phyloP scores from a whole-genome alignment of 2,329 filamentous ascomycete genomes.

The Spiromastix sp. region DNA sequence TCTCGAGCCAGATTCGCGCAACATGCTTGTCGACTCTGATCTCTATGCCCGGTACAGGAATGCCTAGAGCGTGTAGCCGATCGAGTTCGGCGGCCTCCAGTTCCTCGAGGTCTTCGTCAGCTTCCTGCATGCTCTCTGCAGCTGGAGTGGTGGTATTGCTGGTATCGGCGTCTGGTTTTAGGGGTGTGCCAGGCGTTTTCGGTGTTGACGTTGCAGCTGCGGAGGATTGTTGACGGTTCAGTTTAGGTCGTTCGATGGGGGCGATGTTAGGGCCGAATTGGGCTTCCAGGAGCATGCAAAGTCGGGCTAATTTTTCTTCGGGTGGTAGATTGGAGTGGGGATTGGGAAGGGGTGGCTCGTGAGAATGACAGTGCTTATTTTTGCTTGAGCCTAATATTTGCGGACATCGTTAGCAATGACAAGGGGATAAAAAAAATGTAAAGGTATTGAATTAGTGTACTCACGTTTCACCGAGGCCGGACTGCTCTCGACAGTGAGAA shows the following conservation, averaged over 20 bases:
- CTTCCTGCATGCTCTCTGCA: constrained; percentile 20
- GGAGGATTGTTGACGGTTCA: constrained; percentile 15
- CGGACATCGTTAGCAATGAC: constrained; percentile 19
- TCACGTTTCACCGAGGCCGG: constrained; percentile 87
- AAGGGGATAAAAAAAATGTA: constrained; percentile 8
- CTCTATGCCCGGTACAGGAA: constrained; percentile 79
- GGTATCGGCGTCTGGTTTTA: constrained; percentile 9
- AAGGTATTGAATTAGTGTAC: constrained; percentile 20
- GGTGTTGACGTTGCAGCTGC: constrained; percentile 18
- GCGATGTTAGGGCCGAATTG: constrained; percentile 85
- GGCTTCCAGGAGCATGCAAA: constrained; percentile 93
- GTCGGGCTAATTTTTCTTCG: constrained; percentile 67
- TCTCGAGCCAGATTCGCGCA: constrained; percentile 85
- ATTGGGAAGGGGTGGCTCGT: constrained; percentile 45
- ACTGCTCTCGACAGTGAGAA: constrained; percentile 85
- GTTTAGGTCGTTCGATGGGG: constrained; percentile 59
- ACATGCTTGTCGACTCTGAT: constrained; percentile 81
- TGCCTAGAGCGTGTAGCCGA: constrained; percentile 69
- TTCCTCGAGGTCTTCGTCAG: constrained; percentile 37
- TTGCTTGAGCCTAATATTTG: constrained; percentile 44
- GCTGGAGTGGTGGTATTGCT: constrained; percentile 8
- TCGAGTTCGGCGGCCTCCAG: constrained; percentile 60
- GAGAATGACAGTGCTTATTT: constrained; percentile 43
- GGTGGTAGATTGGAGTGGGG: constrained; percentile 63
- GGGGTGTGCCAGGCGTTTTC: constrained; percentile 14